Evolutionary conservation across 108 stramenopile species (phyloP), one percentile per base, ranked within the genome.

Genomic region (Cyclotella kingstonii): DNA sequence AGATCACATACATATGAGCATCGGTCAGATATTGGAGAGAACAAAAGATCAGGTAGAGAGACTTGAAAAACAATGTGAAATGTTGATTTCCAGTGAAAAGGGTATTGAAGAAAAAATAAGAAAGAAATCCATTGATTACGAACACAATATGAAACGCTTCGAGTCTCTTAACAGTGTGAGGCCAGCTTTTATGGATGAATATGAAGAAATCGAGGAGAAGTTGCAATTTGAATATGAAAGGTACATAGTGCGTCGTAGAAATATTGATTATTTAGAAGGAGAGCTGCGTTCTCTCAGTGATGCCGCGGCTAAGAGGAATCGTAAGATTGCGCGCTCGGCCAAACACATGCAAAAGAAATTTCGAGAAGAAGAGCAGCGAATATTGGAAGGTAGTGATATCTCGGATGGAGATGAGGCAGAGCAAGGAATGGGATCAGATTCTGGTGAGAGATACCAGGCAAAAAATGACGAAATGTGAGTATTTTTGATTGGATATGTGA

Each of bases 171-270:
- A 83, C 55, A 65, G 65, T 38, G 82, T 87, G 34, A 65, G 85
- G 11, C 88, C 90, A 22, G 68, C 87, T 2, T 93, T 88, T 48
- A 85, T 84, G 78, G 90, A 93, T 57, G 91, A 95, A 76, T 87
- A 89, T 41, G 90, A 95, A 58, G 69, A 82, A 54, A 69, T 95
- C 29, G 90, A 93, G 65, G 45, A 69, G 6, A 91, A 95, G 53
- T 77, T 93, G 48, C 78, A 84, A 58, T 62, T 80, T 30, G 83
- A 89, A 62, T 91, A 95, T 53, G 90, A 90, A 43, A 72, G 68
- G 14, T 85, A 82, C 55, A 44, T 86, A 36, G 68, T 73, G 43
- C 60, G 76, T 9, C 73, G 82, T 42, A 66, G 89, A 10, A 90
- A 90, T 65, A 63, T 89, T 1, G 85, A 91, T 46, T 93, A 88